Evolutionary conservation across 2,329 filamentous ascomycete genomes (phyloP).

Genomic region (Fusarium guadeloupense): DNA sequence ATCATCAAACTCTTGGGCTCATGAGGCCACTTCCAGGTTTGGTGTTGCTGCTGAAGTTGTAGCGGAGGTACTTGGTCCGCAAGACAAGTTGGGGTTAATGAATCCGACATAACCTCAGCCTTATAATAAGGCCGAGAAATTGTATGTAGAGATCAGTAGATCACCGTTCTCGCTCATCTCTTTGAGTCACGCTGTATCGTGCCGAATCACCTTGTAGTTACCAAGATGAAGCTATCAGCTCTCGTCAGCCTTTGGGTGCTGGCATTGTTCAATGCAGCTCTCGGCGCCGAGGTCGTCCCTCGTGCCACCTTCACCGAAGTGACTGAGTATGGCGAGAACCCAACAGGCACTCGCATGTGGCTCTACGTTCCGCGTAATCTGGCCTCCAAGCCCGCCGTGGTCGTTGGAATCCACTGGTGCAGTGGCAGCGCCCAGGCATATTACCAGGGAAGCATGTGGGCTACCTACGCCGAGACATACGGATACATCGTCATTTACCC

Average conservation of each 20-base stretch:
- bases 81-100: not conserved
- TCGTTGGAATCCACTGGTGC: slow-evolving; percentile 68
- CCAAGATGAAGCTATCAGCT: slow-evolving; percentile 9
- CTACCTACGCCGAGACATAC: slow-evolving; percentile 60
- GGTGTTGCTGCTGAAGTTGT: no score
- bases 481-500: slow-evolving; percentile 65
- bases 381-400: slow-evolving; percentile 56
- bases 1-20: no score
- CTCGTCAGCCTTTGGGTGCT: slow-evolving; percentile 18
- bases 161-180: no score
- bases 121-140: not conserved
- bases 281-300: slow-evolving; percentile 29
- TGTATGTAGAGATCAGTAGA: not conserved
- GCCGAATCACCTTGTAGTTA: not conserved
- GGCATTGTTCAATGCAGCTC: not conserved
- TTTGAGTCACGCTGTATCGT: not conserved
- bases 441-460: slow-evolving; percentile 61
- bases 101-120: not conserved
- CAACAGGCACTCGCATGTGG: slow-evolving; percentile 32
- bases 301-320: slow-evolving; percentile 35
- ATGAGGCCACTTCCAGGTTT: no score
- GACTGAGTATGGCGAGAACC: slow-evolving; percentile 29
- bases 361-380: slow-evolving; percentile 51
- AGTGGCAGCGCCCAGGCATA: slow-evolving; percentile 62
- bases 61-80: no score